A percentile compares a stretch with the other conserved stretches of the same genome.
Evolutionary conservation across 345 rosid species (phyloP).

Genomic region (Gossypium arboreum): DNA sequence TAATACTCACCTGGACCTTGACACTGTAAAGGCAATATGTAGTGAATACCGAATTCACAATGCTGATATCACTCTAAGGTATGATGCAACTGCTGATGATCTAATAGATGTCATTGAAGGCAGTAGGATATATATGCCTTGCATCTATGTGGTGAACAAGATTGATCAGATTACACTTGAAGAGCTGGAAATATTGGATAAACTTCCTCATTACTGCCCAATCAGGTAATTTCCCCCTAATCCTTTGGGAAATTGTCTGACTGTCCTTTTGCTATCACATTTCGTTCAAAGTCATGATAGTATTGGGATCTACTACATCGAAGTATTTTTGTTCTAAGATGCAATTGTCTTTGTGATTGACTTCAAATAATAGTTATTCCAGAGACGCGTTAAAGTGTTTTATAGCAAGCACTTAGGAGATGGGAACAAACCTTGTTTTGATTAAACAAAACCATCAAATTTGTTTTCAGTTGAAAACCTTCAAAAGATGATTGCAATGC

Average conservation of each 20-base stretch:
- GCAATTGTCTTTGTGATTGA: neutral
- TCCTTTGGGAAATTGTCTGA: neutral
- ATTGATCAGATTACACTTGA: constrained; percentile 94
- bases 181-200: constrained; percentile 94
- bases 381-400: neutral
- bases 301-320: neutral
- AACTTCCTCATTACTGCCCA: constrained; percentile 97
- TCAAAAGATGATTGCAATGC: neutral
- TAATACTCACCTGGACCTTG: constrained; percentile 82
- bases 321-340: neutral
- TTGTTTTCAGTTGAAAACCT: constrained; percentile 1
- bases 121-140: constrained; percentile 94
- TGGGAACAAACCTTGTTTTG: neutral
- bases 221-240: constrained; percentile 49
- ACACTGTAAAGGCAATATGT: constrained; percentile 95
- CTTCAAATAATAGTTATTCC: neutral
- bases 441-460: neutral
- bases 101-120: constrained; percentile 98
- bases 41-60: constrained; percentile 95
- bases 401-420: neutral
- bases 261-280: neutral
- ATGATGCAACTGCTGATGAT: constrained; percentile 97
- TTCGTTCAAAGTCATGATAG: neutral
- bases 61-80: constrained; percentile 90
- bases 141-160: constrained; percentile 92